A percentile compares a stretch with the other conserved stretches of the same genome.
These are phyloP conservation scores for Primulina eburnea DNA, from an alignment of 257 asterid species.

Conservation along the genomic window DNA sequence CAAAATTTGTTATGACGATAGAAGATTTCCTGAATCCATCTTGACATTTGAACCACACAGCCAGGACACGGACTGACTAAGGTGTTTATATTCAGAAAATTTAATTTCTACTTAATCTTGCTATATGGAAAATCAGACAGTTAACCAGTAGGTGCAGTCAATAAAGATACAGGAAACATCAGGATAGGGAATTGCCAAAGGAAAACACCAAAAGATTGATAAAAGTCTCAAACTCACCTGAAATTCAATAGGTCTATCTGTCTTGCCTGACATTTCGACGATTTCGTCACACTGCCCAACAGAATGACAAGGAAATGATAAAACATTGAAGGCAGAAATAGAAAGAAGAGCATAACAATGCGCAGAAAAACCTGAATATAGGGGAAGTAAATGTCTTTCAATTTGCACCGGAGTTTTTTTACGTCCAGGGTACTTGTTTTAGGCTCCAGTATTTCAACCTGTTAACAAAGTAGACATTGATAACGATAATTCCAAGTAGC, in stretches of 20 bases:
- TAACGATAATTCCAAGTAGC: background rate
- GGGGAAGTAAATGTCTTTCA: slow-evolving; percentile 83
- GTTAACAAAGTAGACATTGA: slow-evolving; percentile 21
- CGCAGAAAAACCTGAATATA: slow-evolving; percentile 61
- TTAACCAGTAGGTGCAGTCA: background rate
- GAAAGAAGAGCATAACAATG: slow-evolving; percentile 1
- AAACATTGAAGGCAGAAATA: slow-evolving; percentile 14
- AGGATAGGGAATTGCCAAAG: background rate
- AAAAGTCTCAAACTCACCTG: slow-evolving; percentile 41
- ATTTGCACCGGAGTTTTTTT: slow-evolving; percentile 32
- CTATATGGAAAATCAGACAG: too few relatives aligned
- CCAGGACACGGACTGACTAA: background rate
- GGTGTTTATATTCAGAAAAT: background rate
- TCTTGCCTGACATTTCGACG: slow-evolving; percentile 62
- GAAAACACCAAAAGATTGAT: slow-evolving; percentile 1
- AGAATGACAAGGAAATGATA: slow-evolving; percentile 15
- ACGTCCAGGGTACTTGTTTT: slow-evolving; percentile 26
- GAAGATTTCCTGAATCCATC: background rate
- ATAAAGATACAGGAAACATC: slow-evolving; percentile 2
- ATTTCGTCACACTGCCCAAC: slow-evolving; percentile 66
- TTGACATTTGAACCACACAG: slow-evolving; percentile 2
- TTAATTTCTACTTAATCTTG: background rate
- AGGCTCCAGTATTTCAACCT: slow-evolving; percentile 62
- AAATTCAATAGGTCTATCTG: slow-evolving; percentile 54
- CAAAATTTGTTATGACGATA: background rate